Evolutionary conservation across 805 yeast species (phyloP).

Genomic region (Saturnispora hagleri): DNA sequence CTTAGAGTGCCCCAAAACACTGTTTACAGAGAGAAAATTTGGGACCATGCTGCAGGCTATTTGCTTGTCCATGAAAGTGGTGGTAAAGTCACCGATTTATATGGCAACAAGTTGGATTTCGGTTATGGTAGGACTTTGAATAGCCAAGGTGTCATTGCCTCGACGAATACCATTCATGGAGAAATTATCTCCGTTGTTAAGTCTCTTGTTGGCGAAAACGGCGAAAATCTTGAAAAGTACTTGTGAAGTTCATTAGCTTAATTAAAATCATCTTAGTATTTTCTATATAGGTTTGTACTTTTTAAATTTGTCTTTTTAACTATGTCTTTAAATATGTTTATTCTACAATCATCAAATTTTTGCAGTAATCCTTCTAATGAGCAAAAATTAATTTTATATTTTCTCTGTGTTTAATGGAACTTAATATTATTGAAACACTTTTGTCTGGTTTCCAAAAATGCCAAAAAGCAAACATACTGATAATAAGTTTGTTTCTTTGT

Average conservation of each 20-base stretch:
- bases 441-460: not conserved
- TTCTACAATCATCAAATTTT: too few species aligned
- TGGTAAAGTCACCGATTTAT: constrained; percentile 80
- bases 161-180: constrained; percentile 40
- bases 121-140: constrained; percentile 74
- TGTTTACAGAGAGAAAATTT: constrained; percentile 81
- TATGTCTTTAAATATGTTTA: too few species aligned
- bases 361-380: not conserved
- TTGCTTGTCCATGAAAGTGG: constrained; percentile 83
- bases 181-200: constrained; percentile 43
- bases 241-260: not conserved
- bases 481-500: constrained; percentile 24
- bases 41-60: constrained; percentile 99
- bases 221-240: constrained; percentile 24
- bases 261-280: not conserved
- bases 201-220: constrained; percentile 27
- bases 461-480: not conserved
- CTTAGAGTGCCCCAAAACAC: constrained; percentile 75
- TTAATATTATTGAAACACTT: not conserved
- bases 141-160: constrained; percentile 92
- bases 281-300: not conserved
- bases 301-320: too few species aligned
- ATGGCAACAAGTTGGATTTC: constrained; percentile 67
- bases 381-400: not conserved
- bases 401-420: not conserved